Evolutionary conservation across 768 basidiomycete species (phyloP), one percentile per base, ranked within the genome.

Genomic region (Leccinum imitatum): DNA sequence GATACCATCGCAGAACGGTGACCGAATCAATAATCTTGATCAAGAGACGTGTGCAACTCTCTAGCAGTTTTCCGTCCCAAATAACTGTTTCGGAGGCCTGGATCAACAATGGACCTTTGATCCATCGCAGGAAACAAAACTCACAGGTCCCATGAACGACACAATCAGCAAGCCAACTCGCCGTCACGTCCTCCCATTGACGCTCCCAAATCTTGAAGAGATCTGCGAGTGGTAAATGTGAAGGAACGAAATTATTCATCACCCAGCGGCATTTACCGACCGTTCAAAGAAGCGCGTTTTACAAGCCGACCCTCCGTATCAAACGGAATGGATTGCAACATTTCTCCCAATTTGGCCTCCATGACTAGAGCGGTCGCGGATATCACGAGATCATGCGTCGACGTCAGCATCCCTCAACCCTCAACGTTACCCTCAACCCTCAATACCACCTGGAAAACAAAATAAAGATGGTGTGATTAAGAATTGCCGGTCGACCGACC

Each of bases 271-370:
- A 75, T 78, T 35, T 13, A 60, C 75, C 6, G 63, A 87, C 86
- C 82, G 70, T 77, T 76, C 54, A 83, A 71, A 15, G 76, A 78
- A 30, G 81, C 59, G 6, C 70, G 67, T 59, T 78, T 77, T 21
- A 86, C 83, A 2, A 86, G 77, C 56, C 77, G 81, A 33, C 89
- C 89, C 37, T 81, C 77, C 2, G 80, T 67, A 67, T 91, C 89
- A 33, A 90, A 68, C 1, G 76, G 62, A 57, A 86, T 60, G 1
- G 62, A 64, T 2, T 69, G 67, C 37, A 90, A 59, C 6, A 77
- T 64, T 13, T 76, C 71, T 21, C 70, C 69, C 48, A 91, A 78
- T 67, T 83, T 85, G 57, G 64, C 71, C 69, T 91, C 89, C 44
- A 86, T 68, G 59, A 88, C 85, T 58, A 78, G 80, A 3, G 80